phyloP scores from a whole-genome alignment of 495 filamentous ascomycete genomes.

The Hypoxylon trugodes region DNA sequence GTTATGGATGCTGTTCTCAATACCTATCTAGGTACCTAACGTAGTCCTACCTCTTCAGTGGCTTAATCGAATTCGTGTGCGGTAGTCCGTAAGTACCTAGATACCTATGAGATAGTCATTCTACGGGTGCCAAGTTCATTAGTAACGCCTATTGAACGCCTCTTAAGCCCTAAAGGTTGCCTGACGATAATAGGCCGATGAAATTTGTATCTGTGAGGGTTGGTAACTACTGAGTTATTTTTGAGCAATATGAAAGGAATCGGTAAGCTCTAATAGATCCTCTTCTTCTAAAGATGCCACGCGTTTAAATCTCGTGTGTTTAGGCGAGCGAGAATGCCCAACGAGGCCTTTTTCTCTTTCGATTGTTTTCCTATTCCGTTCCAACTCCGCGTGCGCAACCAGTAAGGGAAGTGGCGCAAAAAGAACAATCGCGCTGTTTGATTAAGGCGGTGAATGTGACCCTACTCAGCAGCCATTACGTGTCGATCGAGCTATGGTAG shows the following conservation, averaged over 20 bases:
- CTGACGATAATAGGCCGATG: slow-evolving; percentile 4
- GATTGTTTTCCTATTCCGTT: slow-evolving; percentile 8
- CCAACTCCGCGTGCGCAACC: slow-evolving; percentile 17
- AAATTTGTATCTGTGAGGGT: slow-evolving; percentile 4
- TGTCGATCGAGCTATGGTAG: slow-evolving; percentile 34
- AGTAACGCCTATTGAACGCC: slow-evolving; percentile 10
- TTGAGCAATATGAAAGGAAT: slow-evolving; percentile 9
- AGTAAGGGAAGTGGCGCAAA: slow-evolving; percentile 21
- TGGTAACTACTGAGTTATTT: slow-evolving; percentile 1
- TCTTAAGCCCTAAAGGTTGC: slow-evolving; percentile 1
- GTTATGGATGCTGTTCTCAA: slow-evolving; percentile 1
- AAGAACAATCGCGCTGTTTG: slow-evolving; percentile 9
- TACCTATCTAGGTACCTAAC: neutral
- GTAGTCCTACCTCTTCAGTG: slow-evolving; percentile 8
- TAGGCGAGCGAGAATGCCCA: slow-evolving; percentile 21
- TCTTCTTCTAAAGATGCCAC: slow-evolving; percentile 13
- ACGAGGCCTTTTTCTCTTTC: slow-evolving; percentile 29
- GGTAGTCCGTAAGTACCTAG: too few relatives aligned
- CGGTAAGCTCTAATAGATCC: neutral
- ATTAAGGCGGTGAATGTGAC: slow-evolving; percentile 35
- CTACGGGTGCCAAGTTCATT: slow-evolving; percentile 23
- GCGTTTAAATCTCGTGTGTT: slow-evolving; percentile 6
- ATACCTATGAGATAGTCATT: neutral
- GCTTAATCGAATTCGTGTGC: neutral
- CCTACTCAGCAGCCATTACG: slow-evolving; percentile 26